These are phyloP conservation scores for Mycosphaerella sp. DNA, from an alignment of 2,329 filamentous ascomycete species.

Conservation along the genomic window DNA sequence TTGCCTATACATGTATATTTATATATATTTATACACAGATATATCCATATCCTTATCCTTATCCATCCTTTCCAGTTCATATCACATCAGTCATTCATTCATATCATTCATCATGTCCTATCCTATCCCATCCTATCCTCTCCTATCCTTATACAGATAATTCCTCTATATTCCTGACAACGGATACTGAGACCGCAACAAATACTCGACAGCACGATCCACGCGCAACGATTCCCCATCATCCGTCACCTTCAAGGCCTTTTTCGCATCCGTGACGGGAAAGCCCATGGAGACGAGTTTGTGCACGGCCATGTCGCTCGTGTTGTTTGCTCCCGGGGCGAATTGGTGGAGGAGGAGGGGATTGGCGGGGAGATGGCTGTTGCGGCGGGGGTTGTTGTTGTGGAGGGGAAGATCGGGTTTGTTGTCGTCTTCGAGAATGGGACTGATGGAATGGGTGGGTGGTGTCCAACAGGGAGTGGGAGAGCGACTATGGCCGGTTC, in stretches of 20 bases:
- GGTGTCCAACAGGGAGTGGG: conserved; percentile 7
- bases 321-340: conserved; percentile 23
- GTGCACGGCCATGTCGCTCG: conserved; percentile 51
- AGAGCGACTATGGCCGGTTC: not conserved
- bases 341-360: too few relatives aligned
- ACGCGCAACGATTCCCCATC: conserved; percentile 53
- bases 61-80: too few relatives aligned
- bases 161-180: too few relatives aligned
- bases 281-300: conserved; percentile 57
- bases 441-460: conserved; percentile 21
- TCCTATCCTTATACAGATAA: too few relatives aligned
- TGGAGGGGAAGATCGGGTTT: not conserved
- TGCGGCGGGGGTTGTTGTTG: not conserved
- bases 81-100: too few relatives aligned
- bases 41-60: too few relatives aligned
- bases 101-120: too few relatives aligned
- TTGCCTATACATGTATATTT: too few relatives aligned
- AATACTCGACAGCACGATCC: conserved; percentile 51
- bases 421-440: conserved; percentile 25
- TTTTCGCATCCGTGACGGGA: conserved; percentile 47
- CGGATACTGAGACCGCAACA: conserved; percentile 32
- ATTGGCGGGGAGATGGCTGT: too few relatives aligned
- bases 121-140: too few relatives aligned
- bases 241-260: conserved; percentile 54
- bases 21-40: too few relatives aligned